These are phyloP conservation scores for Mortierella hygrophila DNA, from an alignment of 192 early-diverging fungal genomes.

Conservation along the genomic window DNA sequence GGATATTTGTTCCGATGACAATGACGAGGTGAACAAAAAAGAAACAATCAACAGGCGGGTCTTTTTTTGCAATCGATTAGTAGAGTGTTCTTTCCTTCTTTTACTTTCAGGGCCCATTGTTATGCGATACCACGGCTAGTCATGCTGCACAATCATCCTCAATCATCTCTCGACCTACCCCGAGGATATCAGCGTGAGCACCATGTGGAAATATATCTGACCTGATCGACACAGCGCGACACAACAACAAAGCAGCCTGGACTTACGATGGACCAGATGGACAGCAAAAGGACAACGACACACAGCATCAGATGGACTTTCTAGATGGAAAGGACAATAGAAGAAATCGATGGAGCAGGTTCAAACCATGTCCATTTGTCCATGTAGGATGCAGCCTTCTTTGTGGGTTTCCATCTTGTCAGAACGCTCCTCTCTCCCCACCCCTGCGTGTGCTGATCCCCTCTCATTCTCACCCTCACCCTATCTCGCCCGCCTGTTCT, in stretches of 20 bases:
- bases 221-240: not conserved
- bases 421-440: not conserved
- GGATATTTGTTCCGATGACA: not conserved
- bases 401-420: not conserved
- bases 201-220: not conserved
- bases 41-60: not conserved
- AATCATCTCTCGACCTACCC: not conserved
- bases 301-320: not conserved
- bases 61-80: not conserved
- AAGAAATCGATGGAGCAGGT: not conserved
- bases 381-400: not conserved
- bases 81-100: not conserved
- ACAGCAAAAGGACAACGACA: not conserved
- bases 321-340: not conserved
- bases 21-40: not conserved
- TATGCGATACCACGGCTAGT: not conserved
- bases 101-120: not conserved
- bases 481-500: not conserved
- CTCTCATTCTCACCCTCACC: not conserved
- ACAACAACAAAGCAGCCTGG: not conserved
- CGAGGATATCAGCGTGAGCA: not conserved
- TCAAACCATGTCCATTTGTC: not conserved
- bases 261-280: not conserved
- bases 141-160: conserved; percentile 1
- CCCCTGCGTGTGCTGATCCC: not conserved